Conservation (phyloP, 2,329 filamentous ascomycete species). For the Herpotrichia juniperi region DNA sequence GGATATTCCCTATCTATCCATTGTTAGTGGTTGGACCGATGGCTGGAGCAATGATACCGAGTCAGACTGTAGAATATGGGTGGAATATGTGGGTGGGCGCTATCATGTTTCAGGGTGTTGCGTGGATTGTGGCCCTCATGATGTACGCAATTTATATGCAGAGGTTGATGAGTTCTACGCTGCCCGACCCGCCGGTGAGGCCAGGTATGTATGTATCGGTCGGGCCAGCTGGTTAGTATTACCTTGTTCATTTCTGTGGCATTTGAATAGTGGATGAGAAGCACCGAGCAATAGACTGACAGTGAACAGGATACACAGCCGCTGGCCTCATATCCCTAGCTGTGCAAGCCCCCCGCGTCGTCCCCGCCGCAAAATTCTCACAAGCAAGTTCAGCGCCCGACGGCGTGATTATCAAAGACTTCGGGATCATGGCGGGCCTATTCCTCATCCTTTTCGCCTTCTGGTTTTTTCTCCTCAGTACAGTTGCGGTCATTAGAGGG, state of each 20-base stretch:
- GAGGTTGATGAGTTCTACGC: conserved; percentile 67
- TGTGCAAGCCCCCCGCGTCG: conserved; percentile 42
- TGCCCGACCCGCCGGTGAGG: conserved; percentile 50
- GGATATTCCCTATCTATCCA: conserved; percentile 45
- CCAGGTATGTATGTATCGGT: conserved; percentile 61
- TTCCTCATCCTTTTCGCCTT: conserved; percentile 57
- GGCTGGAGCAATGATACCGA: conserved; percentile 43
- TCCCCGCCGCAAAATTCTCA: conserved; percentile 43
- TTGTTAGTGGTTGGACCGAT: conserved; percentile 47
- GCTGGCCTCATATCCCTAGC: conserved; percentile 55
- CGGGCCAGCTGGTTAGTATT: conserved; percentile 41
- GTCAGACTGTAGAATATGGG: conserved; percentile 34
- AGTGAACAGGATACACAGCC: conserved; percentile 47
- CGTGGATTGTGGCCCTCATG: conserved; percentile 68
- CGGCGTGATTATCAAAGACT: conserved; percentile 46
- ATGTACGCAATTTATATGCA: conserved; percentile 76
- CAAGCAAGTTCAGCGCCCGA: conserved; percentile 34
- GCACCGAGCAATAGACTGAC: conserved; percentile 68
- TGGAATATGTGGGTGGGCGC: conserved; percentile 55
- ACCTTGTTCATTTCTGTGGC: neutral
- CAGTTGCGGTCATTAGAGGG: conserved; percentile 46
- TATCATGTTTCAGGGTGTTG: conserved; percentile 71
- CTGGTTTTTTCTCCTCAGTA: conserved; percentile 58
- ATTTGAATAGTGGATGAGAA: conserved; percentile 68
- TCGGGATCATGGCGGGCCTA: conserved; percentile 53